These are phyloP conservation scores for Gyrodon lividus DNA, from an alignment of 768 basidiomycete genomes.

Conservation along the genomic window DNA sequence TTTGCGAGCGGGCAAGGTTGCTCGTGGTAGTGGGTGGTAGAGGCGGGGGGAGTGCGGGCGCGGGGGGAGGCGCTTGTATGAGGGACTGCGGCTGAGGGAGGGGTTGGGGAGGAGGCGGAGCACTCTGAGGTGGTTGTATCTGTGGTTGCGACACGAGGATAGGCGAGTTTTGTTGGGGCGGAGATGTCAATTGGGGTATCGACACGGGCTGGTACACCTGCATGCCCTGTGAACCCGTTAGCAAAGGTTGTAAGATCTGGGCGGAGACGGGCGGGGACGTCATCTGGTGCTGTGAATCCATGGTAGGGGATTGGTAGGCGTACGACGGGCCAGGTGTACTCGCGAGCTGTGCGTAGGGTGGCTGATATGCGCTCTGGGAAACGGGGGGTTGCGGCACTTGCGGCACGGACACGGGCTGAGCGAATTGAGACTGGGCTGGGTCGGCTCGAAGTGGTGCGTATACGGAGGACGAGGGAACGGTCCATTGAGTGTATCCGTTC, in stretches of 20 bases:
- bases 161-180: constrained; percentile 2
- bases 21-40: constrained; percentile 19
- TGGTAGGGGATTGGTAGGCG: constrained; percentile 5
- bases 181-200: constrained; percentile 15
- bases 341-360: constrained; percentile 24
- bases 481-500: constrained; percentile 35
- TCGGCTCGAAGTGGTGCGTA: constrained; percentile 22
- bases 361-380: constrained; percentile 28
- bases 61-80: constrained; percentile 14
- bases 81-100: constrained; percentile 25
- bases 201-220: constrained; percentile 22
- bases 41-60: constrained; percentile 16
- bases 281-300: constrained; percentile 12
- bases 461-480: constrained; percentile 19
- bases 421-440: constrained; percentile 9
- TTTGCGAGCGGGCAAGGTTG: constrained; percentile 28
- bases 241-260: constrained; percentile 13
- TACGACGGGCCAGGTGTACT: constrained; percentile 15
- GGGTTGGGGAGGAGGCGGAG: constrained; percentile 14
- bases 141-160: constrained; percentile 18
- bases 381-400: constrained; percentile 29
- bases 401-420: constrained; percentile 16
- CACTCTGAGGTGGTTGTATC: constrained; percentile 2
- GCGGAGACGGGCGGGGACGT: constrained; percentile 11
- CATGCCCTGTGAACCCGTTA: constrained; percentile 8